Evolutionary conservation across 768 basidiomycete species (phyloP).

Genomic region (Infundibulicybe gibba): DNA sequence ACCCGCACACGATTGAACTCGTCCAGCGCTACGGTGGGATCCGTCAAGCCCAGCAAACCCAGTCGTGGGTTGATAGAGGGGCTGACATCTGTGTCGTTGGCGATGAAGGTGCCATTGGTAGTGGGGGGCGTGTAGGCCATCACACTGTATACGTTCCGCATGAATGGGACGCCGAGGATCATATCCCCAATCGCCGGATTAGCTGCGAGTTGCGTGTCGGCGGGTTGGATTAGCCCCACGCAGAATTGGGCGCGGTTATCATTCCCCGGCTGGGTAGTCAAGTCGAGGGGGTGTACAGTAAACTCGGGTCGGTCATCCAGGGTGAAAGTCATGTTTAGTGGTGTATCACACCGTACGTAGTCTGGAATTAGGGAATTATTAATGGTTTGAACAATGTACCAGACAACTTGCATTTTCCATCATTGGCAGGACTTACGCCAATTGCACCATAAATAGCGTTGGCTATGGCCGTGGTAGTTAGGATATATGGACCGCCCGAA

Average conservation of each 20-base stretch:
- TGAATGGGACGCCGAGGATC: constrained; percentile 75
- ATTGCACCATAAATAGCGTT: constrained; percentile 79
- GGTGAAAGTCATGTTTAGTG: constrained; percentile 70
- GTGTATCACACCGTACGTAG: constrained; percentile 68
- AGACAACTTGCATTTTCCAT: constrained; percentile 57
- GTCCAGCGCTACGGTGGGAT: constrained; percentile 53
- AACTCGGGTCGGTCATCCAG: constrained; percentile 55
- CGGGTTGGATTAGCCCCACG: constrained; percentile 65
- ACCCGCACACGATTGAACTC: constrained; percentile 74
- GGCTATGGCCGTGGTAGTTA: constrained; percentile 57
- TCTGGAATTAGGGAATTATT: constrained; percentile 34
- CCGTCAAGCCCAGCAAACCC: constrained; percentile 62
- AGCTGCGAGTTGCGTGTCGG: constrained; percentile 34
- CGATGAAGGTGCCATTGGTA: constrained; percentile 40
- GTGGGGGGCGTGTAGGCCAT: constrained; percentile 59
- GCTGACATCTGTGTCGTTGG: constrained; percentile 8
- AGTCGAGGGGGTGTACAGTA: constrained; percentile 72
- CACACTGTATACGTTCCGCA: constrained; percentile 75
- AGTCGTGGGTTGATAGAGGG: constrained; percentile 37
- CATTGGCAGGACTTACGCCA: constrained; percentile 51
- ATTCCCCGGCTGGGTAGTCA: constrained; percentile 46
- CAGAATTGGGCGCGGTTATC: constrained; percentile 46
- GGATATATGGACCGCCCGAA: constrained; percentile 64
- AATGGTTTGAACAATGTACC: too few relatives aligned
- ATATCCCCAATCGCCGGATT: constrained; percentile 53